Evolutionary conservation across 2,329 filamentous ascomycete species (phyloP), one percentile per base, ranked within the genome.

Genomic region (Colletotrichum sp.): DNA sequence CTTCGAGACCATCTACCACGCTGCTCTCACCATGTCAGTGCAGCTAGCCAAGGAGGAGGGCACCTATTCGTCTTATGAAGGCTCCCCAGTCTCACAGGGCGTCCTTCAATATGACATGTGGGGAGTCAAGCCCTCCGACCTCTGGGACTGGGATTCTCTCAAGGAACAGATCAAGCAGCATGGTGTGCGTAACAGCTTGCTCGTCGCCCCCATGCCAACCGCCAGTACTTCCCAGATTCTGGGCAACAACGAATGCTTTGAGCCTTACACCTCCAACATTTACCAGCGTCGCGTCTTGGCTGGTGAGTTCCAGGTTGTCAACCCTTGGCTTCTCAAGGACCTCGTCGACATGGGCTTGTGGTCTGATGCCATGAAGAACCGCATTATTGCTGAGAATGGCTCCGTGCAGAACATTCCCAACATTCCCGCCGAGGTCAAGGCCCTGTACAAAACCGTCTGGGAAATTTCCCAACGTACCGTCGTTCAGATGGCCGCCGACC

Each of bases 321-420:
- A 99, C 90, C 97, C 97, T 68, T 99, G 97, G 97, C 88, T 99
- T 78, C 92, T 99, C 77, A 98, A 98, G 90, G 97, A 99, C 82
- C 93, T 99, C 34, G 97, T 99, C 80, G 97, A 99, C 83, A 95
- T 98, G 89, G 97, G 97, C 77, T 91, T 99, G 60, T 99, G 97
- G 97, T 98, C 96, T 64, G 96, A 99, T 87, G 95, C 96, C 89
- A 99, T 99, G 97, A 99, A 99, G 93, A 99, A 99, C 90, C 96
- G 97, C 81, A 99, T 99, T 90, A 99, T 99, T 82, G 94, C 97
- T 74, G 96, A 98, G 78, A 95, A 95, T 80, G 97, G 97, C 79
- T 99, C 96, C 24, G 94, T 99, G 72, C 97, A 99, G 87, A 96
- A 97, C 86, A 96, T 99, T 78, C 95, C 96, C 83, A 99, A 98